Evolutionary conservation across 768 basidiomycete genomes (phyloP).

Genomic region (Lactifluus volemus): DNA sequence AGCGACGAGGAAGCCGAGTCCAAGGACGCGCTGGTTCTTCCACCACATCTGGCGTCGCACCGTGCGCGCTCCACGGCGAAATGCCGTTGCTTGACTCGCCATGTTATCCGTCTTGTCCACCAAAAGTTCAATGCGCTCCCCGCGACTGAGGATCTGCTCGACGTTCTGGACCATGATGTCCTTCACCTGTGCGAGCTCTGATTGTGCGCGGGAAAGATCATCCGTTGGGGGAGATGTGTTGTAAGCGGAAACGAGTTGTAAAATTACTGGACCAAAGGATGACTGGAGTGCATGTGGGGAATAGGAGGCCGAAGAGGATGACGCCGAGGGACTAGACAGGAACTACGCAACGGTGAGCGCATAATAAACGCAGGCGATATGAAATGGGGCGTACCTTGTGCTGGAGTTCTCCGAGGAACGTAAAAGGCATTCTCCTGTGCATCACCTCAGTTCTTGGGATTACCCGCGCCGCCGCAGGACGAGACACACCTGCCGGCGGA

Average conservation of each 20-base stretch:
- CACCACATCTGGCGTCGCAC: constrained; percentile 86
- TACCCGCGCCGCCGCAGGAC: background rate
- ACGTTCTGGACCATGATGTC: constrained; percentile 99
- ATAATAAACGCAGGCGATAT: background rate
- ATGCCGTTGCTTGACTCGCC: constrained; percentile 90
- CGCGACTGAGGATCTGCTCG: constrained; percentile 88
- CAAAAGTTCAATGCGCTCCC: constrained; percentile 91
- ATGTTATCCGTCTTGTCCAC: constrained; percentile 97
- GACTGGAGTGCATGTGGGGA: constrained; percentile 59
- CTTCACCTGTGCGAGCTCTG: constrained; percentile 84
- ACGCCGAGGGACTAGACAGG: constrained; percentile 52
- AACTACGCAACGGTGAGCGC: constrained; percentile 36
- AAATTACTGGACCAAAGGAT: constrained; percentile 59
- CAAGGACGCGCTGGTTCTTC: constrained; percentile 66
- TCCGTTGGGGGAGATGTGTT: constrained; percentile 84
- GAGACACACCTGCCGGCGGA: constrained; percentile 67
- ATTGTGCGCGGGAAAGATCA: constrained; percentile 83
- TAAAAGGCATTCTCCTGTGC: constrained; percentile 81
- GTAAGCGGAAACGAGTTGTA: constrained; percentile 76
- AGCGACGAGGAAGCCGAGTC: constrained; percentile 60
- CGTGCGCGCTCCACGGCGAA: constrained; percentile 80
- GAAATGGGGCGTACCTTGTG: constrained; percentile 41
- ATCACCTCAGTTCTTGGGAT: background rate
- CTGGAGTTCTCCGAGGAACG: constrained; percentile 83
- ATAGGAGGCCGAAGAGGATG: constrained; percentile 38